Evolutionary conservation across 768 basidiomycete species (phyloP), one percentile per base, ranked within the genome.

Genomic region (Chalciporus pseudorubinellus): DNA sequence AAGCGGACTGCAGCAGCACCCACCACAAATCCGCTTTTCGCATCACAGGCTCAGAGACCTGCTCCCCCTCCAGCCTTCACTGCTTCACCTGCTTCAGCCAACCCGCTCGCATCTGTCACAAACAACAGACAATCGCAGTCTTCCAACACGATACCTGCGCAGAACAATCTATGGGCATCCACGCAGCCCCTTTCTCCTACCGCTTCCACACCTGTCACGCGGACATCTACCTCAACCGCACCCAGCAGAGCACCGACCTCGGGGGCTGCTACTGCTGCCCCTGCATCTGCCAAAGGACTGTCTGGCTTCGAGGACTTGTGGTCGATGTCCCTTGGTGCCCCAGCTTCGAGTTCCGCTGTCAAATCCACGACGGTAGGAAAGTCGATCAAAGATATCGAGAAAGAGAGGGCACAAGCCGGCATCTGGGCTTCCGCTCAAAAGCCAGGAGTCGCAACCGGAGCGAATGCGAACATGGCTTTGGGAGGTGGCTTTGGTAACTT

Each of bases 241-340:
- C 59, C 60, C 26, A 58, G 31, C 54, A 65, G 55, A 41, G 28
- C 52, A 8, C 42, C 57, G 6, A 18, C 42, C 18, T 57, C 67
- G 3, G 42, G 56, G 20, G 46, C 59, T 4, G 43, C 61, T n/a
- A 39, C 61, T 14, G 39, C 64, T 1, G 65, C 74, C 6, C 4
- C 34, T n/a, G 34, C 34, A 1, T 52, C 70, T 7, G 45, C 61
- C 65, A 77, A 61, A 59, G 83, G 33, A 61, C 67, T 50, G 72
- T 79, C 50, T 38, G 85, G 83, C 61, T 97, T 95, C 62, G 94
- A 94, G 56, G 94, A 97, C 65, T 67, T 97, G 57, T 97, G 90
- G 89, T 80, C 81, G 19, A 77, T 93, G 77, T 89, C 87, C 2
- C 77, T 95, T 33, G 87, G 86, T 24, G 58, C 72, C 8, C 53